Percentiles rank a stretch among this genome's conserved stretches.
Conservation (phyloP, 805 yeast genomes). For the Candida loeiensis region DNA sequence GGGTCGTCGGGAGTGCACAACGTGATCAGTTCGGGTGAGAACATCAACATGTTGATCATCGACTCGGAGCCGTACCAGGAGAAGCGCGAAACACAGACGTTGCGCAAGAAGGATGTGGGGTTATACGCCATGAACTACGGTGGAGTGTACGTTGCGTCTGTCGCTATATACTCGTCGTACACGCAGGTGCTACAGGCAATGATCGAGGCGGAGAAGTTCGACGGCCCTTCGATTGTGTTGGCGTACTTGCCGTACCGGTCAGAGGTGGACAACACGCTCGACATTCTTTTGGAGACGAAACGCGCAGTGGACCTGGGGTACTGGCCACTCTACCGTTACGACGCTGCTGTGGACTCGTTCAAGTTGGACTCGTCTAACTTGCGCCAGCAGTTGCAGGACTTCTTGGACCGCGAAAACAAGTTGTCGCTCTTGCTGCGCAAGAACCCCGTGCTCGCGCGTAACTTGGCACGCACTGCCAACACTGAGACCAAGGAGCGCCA, state of each 20-base stretch:
- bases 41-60: constrained; percentile 79
- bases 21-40: constrained; percentile 68
- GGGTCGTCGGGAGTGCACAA: constrained; percentile 91
- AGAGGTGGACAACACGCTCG: constrained; percentile 66
- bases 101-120: constrained; percentile 83
- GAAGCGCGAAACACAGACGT: constrained; percentile 22
- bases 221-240: constrained; percentile 88
- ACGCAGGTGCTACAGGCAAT: constrained; percentile 88
- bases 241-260: constrained; percentile 79
- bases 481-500: constrained; percentile 56
- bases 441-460: constrained; percentile 74
- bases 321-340: constrained; percentile 91
- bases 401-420: constrained; percentile 87
- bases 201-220: constrained; percentile 81
- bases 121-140: constrained; percentile 93
- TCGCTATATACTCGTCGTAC: constrained; percentile 89
- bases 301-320: constrained; percentile 89
- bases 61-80: constrained; percentile 72
- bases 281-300: constrained; percentile 81
- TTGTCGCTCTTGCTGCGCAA: constrained; percentile 69
- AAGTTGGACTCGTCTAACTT: constrained; percentile 81
- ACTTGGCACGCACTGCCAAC: constrained; percentile 60
- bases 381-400: constrained; percentile 69
- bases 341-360: constrained; percentile 67
- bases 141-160: constrained; percentile 85